Percentiles rank a stretch among this genome's conserved stretches.
These are phyloP conservation scores for Arachnopeziza araneosa DNA, from an alignment of 2,329 filamentous ascomycete genomes.

Conservation along the genomic window DNA sequence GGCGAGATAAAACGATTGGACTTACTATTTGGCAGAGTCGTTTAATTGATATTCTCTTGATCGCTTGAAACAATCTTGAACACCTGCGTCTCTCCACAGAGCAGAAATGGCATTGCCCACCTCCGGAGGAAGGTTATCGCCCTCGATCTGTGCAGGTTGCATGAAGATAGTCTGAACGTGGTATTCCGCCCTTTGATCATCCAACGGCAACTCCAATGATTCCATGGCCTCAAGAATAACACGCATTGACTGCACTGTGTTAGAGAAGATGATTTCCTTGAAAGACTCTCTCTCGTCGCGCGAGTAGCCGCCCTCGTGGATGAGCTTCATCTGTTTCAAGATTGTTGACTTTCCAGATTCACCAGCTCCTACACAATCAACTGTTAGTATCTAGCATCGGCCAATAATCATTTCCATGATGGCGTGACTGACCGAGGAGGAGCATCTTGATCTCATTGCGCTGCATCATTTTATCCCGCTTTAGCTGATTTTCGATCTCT, in stretches of 20 bases:
- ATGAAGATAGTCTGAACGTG: conserved; percentile 35
- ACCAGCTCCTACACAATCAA: conserved; percentile 55
- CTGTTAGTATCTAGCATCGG: conserved; percentile 7
- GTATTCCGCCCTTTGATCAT: conserved; percentile 45
- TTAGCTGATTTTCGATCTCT: conserved; percentile 99
- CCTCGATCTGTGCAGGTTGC: conserved; percentile 57
- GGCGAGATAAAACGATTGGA: conserved; percentile 16
- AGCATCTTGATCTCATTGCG: conserved; percentile 99
- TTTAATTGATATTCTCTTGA: conserved; percentile 81
- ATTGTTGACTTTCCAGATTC: conserved; percentile 79
- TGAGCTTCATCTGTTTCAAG: conserved; percentile 97
- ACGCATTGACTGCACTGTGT: conserved; percentile 89
- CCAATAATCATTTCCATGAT: neutral
- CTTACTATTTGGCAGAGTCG: conserved; percentile 92
- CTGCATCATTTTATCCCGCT: conserved; percentile 97
- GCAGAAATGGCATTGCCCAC: conserved; percentile 76
- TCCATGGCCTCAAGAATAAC: conserved; percentile 89
- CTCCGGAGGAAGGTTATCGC: conserved; percentile 73
- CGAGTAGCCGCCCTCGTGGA: conserved; percentile 97
- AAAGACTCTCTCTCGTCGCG: conserved; percentile 93
- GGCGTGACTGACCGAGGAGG: conserved; percentile 70
- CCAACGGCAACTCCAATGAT: conserved; percentile 74
- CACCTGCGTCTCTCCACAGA: conserved; percentile 79
- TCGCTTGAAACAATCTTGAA: conserved; percentile 88
- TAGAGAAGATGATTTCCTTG: conserved; percentile 93